These are phyloP conservation scores for Mycosphaerella sp. DNA, from an alignment of 2,329 filamentous ascomycete species.

Conservation along the genomic window DNA sequence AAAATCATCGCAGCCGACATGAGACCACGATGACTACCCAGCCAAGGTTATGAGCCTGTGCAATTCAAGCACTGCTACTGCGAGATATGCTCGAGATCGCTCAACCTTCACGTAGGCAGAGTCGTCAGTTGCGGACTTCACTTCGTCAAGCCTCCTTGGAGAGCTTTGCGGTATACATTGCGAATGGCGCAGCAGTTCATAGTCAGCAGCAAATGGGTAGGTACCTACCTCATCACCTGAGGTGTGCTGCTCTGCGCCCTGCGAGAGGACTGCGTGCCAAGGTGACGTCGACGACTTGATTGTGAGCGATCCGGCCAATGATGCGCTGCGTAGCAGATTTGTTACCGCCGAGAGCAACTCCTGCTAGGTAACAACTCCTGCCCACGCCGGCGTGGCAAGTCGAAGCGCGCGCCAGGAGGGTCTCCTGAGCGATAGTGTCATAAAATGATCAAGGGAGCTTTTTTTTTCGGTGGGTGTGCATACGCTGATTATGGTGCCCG, in stretches of 20 bases:
- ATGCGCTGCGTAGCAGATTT: not conserved
- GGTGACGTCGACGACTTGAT: not conserved
- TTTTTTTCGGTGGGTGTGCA: not conserved
- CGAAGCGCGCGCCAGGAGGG: not conserved
- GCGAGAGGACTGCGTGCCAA: not conserved
- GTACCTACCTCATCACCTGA: not conserved
- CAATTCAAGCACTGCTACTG: constrained; percentile 8
- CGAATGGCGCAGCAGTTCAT: not conserved
- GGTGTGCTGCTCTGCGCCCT: too few relatives aligned
- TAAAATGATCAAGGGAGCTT: not conserved
- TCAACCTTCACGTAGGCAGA: constrained; percentile 1
- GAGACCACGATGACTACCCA: constrained; percentile 1
- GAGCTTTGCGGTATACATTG: not conserved
- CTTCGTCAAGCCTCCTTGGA: not conserved
- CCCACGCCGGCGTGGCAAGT: not conserved
- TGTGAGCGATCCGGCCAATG: not conserved
- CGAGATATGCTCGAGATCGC: constrained; percentile 11
- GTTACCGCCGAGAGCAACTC: not conserved
- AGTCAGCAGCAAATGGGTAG: not conserved
- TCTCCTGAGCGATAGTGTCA: not conserved
- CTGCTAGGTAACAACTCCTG: not conserved
- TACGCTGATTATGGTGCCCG: not conserved
- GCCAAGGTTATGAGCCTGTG: constrained; percentile 2
- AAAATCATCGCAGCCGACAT: not conserved
- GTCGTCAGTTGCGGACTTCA: not conserved